A percentile compares a stretch with the other conserved stretches of the same genome.
Evolutionary conservation across 2,329 filamentous ascomycete genomes (phyloP).

Genomic region (Penicillium sp.): DNA sequence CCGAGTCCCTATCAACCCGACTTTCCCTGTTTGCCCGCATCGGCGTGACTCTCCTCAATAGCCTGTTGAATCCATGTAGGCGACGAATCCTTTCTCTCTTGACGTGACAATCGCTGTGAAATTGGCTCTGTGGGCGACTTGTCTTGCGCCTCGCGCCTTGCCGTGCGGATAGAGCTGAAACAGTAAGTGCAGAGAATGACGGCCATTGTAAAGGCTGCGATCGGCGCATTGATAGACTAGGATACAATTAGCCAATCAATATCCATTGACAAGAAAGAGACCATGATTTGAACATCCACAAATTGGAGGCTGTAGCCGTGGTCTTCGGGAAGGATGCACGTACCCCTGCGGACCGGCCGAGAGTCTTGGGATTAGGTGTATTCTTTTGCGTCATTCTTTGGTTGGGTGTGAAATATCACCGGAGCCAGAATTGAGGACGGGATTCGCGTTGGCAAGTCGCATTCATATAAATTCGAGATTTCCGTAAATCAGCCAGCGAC

Average conservation of each 20-base stretch:
- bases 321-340: conserved; percentile 2
- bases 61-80: conserved; percentile 31
- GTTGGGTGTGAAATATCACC: background rate
- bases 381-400: conserved; percentile 14
- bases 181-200: conserved; percentile 60
- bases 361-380: conserved; percentile 10
- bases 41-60: conserved; percentile 31
- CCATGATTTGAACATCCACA: too few species aligned
- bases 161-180: conserved; percentile 63
- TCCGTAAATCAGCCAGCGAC: background rate
- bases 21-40: conserved; percentile 12
- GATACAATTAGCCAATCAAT: background rate
- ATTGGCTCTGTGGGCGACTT: conserved; percentile 34
- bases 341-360: conserved; percentile 21
- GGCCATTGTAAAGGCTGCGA: conserved; percentile 64
- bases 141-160: conserved; percentile 64
- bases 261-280: too few species aligned
- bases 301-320: background rate
- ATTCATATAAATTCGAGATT: background rate
- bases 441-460: too few species aligned
- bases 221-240: conserved; percentile 56
- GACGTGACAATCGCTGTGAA: conserved; percentile 46
- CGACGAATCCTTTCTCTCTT: conserved; percentile 28
- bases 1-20: background rate
- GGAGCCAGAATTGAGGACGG: background rate